Evolutionary conservation across 768 basidiomycete species (phyloP).

Genomic region (Naganishia vaughanmartiniae): DNA sequence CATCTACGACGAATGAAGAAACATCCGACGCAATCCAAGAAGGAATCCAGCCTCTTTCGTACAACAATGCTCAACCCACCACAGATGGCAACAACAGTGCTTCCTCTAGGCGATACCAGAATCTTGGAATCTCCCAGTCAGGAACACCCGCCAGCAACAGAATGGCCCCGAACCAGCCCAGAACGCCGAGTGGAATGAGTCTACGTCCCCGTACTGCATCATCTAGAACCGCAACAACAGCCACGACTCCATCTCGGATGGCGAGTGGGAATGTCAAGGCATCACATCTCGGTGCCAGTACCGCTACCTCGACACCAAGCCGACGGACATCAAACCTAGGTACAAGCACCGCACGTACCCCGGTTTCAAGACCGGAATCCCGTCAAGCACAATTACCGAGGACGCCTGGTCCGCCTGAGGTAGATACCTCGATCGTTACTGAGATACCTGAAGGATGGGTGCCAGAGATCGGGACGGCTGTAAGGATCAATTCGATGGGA

Average conservation of each 20-base stretch:
- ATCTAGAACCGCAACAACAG: background rate
- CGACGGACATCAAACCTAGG: slow-evolving; percentile 5
- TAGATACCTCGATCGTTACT: background rate
- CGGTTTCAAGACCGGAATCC: background rate
- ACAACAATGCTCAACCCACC: background rate
- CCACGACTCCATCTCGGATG: slow-evolving; percentile 11
- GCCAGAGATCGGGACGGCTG: slow-evolving; percentile 70
- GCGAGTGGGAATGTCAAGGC: slow-evolving; percentile 5
- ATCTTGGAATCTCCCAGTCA: slow-evolving; percentile 17
- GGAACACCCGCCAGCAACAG: slow-evolving; percentile 17
- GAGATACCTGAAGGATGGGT: slow-evolving; percentile 35
- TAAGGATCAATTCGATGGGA: slow-evolving; percentile 81
- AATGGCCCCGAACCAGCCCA: background rate
- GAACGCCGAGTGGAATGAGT: slow-evolving; percentile 9
- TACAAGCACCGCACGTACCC: slow-evolving; percentile 2
- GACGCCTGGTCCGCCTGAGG: slow-evolving; percentile 9
- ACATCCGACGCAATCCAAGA: slow-evolving; percentile 20
- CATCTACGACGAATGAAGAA: background rate
- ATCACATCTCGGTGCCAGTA: slow-evolving; percentile 1
- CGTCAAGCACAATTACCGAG: slow-evolving; percentile 9
- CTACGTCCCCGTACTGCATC: slow-evolving; percentile 14
- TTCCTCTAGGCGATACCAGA: background rate
- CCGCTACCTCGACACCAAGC: slow-evolving; percentile 14
- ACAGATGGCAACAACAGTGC: background rate
- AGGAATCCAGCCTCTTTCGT: slow-evolving; percentile 21